Evolutionary conservation across 345 rosid genomes (phyloP).

Genomic region (Citrus unshiu): DNA sequence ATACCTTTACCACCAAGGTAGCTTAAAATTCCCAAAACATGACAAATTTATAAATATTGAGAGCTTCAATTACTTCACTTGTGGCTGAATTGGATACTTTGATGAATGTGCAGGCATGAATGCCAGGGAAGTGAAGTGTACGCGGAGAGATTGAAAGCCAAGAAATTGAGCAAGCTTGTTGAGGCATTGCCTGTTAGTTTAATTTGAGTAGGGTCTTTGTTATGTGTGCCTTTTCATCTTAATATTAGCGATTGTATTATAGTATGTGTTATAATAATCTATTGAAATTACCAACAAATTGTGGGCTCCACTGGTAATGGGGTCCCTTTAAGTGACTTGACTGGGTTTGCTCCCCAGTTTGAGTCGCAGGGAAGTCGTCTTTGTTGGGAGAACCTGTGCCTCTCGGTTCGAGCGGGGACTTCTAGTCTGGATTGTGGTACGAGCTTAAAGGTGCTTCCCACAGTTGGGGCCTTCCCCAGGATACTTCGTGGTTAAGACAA

Average conservation of each 20-base stretch:
- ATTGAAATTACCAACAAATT: not conserved
- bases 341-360: too few species aligned
- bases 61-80: not conserved
- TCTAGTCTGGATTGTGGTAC: too few species aligned
- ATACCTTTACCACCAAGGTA: constrained; percentile 67
- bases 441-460: too few species aligned
- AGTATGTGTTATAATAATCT: not conserved
- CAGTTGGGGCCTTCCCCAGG: too few species aligned
- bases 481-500: too few species aligned
- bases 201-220: not conserved
- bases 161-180: constrained; percentile 61
- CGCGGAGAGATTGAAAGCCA: constrained; percentile 65
- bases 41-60: not conserved
- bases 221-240: not conserved
- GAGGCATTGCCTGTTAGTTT: constrained; percentile 49
- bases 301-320: too few species aligned
- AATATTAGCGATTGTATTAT: not conserved
- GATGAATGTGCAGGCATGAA: constrained; percentile 40
- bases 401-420: too few species aligned
- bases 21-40: not conserved
- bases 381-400: too few species aligned
- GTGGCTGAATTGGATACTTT: not conserved
- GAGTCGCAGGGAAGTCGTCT: too few species aligned
- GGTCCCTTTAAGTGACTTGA: too few species aligned
- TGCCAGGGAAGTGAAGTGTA: constrained; percentile 46